Base-by-base conservation (phyloP, 441 rosid species). In the Viola pubescens region DNA sequence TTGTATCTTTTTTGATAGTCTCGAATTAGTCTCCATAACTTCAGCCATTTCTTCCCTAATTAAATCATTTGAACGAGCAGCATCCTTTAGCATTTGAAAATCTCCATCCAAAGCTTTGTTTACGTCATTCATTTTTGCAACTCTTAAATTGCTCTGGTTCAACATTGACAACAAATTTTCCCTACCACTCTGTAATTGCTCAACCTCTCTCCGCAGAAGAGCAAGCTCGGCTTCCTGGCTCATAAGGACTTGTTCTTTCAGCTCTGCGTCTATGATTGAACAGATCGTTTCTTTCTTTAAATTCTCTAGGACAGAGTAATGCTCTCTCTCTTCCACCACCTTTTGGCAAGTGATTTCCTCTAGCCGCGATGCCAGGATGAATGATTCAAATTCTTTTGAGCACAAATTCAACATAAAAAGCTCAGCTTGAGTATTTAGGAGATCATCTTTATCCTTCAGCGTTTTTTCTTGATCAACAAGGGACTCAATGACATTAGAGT, bases 331-430 rank as follows among this genome's bases (percentile, higher is more conserved):
- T 55, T 69, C 56, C 66, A 60, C 66, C 54, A 63, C 73, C 48
- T 77, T 74, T 63, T 62, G 62, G 62, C 60, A 64, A 75, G 74
- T 70, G 70, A 66, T 69, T 74, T 86, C 91, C 65, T 79, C 68
- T 51, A 87, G 69, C 70, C 60, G 76, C 40, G 70, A 82, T 54
- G 65, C 74, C 79, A 89, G 65, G 70, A 87, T 66, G 73, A 84
- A 76, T 7, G 78, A 81, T 78, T 86, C 94, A 16, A 89, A 56
- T 55, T 86, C 97, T 79, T 86, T 95, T n/a, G 87, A 74, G 73
- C 60, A 83, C 39, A 75, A 65, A 41, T 81, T 80, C 66, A 76
- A 41, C 67, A 74, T 58, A 41, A 75, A 77, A 61, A 61, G 60
- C 75, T 91, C 91, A 63, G 79, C 73, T 76, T 89, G 83, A 66